phyloP scores from a whole-genome alignment of 108 stramenopile species.

The Parietichytrium sp. region DNA sequence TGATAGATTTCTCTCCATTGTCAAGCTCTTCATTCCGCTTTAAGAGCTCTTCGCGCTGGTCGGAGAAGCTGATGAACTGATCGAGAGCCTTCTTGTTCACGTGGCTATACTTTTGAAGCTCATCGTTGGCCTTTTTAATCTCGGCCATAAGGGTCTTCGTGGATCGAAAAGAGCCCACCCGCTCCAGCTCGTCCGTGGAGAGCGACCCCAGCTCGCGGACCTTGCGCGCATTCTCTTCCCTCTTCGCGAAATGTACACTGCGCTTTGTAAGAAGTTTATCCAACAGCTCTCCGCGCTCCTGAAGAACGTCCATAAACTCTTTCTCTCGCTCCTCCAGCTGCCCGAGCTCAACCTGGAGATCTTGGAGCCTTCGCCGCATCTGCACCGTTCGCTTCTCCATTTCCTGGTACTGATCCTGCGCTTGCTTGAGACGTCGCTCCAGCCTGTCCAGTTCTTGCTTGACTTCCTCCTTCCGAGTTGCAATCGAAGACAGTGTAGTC shows the following conservation, averaged over 20 bases:
- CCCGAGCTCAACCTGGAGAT: background rate
- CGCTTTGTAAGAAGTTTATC: background rate
- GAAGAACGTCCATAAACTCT: background rate
- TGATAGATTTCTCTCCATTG: constrained; percentile 79
- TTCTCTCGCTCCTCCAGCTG: background rate
- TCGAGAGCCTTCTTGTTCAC: constrained; percentile 99
- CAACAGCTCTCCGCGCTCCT: background rate
- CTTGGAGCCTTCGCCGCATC: background rate
- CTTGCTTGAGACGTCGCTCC: background rate
- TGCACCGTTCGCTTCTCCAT: constrained; percentile 2
- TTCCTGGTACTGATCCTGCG: background rate
- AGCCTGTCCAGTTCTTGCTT: background rate
- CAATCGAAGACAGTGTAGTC: background rate
- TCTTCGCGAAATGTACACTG: background rate
- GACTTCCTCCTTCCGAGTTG: background rate
- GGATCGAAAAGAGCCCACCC: constrained; percentile 28
- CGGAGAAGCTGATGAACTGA: constrained; percentile 94
- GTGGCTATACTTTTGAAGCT: constrained; percentile 89
- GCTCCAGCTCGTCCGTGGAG: constrained; percentile 16
- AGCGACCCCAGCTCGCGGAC: constrained; percentile 34
- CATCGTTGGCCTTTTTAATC: constrained; percentile 81
- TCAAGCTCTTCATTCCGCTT: constrained; percentile 86
- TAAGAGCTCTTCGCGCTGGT: constrained; percentile 85
- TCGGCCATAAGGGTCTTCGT: constrained; percentile 75
- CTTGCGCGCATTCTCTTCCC: background rate